Percentiles rank a stretch among this genome's conserved stretches.
Conservation (phyloP, 306 rosid species). For the Astragalus membranaceus region DNA sequence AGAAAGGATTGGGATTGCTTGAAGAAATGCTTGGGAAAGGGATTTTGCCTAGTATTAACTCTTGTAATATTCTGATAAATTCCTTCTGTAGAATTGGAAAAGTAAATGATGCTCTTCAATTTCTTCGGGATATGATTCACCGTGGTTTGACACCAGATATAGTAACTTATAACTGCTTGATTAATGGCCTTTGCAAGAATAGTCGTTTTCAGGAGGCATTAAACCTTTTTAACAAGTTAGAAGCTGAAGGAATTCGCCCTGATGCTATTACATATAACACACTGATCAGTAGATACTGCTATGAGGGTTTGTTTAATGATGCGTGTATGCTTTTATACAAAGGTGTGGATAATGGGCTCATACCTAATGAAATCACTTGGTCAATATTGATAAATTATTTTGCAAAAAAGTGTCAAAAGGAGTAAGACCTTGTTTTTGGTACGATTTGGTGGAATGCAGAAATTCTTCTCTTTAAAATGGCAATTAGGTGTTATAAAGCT, state of each 20-base stretch:
- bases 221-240: conserved; percentile 64
- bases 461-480: not conserved
- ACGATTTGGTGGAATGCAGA: not conserved
- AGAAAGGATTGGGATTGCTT: conserved; percentile 54
- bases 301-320: conserved; percentile 49
- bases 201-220: conserved; percentile 56
- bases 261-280: conserved; percentile 83
- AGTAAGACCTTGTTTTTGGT: conserved; percentile 13
- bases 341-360: conserved; percentile 63
- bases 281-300: conserved; percentile 58
- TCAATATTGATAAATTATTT: conserved; percentile 49
- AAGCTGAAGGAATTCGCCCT: conserved; percentile 56
- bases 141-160: conserved; percentile 67
- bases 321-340: conserved; percentile 59
- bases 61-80: conserved; percentile 77
- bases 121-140: conserved; percentile 67
- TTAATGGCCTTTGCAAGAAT: conserved; percentile 79
- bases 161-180: conserved; percentile 78
- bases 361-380: conserved; percentile 78
- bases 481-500: not conserved
- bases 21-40: conserved; percentile 82
- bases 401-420: conserved; percentile 26
- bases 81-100: conserved; percentile 65
- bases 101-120: conserved; percentile 59
- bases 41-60: conserved; percentile 38